Base-by-base conservation (phyloP, 192 early-diverging fungal genomes). In the Podila horticola region DNA sequence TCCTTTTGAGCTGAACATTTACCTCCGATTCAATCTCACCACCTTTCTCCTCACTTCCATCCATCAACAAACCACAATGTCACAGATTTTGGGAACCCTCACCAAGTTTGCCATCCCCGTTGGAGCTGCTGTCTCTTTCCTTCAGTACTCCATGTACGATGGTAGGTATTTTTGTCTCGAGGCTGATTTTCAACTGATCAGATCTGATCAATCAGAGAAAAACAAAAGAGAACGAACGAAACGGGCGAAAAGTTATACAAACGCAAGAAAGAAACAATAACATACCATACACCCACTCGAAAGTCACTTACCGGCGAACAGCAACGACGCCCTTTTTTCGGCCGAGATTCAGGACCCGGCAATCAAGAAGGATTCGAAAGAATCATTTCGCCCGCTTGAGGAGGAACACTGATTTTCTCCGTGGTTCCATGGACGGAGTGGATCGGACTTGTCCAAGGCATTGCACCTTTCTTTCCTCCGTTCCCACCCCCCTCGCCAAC, bases 71-170 rank as follows among this genome's bases (percentile, higher is more conserved):
- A 31, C 20, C 31, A 71, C 66, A 66, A 90, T 90, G 90, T 79
- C 86, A 64, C 75, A 69, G 29, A 76, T 87, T 61, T 84, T 95
- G 26, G 87, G 91, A 71, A 88, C 86, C 49, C 84, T 99, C 36
- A 91, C 96, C 48, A 94, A 94, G 64, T 85, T 89, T 82, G 95
- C 94, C 41, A 83, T 98, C 65, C 95, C 92, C 29, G 64, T 97
- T 67, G 92, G 92, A 52, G 84, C 88, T 30, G 90, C 87, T 55
- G 88, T 92, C 26, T 85, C 88, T 51, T 93, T 91, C 58, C 68
- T 92, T 31, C 93, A 96, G 85, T 91, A 91, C 77, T 92, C 93
- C 72, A 94, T 99, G 85, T 98, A 97, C 84, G 95, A 97, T 85
- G 97, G 96, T 96, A 92, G 22, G 73, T 67, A 65, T 55, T 28